Conservation (phyloP, 2,329 filamentous ascomycete species). For the Cytospora leucostoma region DNA sequence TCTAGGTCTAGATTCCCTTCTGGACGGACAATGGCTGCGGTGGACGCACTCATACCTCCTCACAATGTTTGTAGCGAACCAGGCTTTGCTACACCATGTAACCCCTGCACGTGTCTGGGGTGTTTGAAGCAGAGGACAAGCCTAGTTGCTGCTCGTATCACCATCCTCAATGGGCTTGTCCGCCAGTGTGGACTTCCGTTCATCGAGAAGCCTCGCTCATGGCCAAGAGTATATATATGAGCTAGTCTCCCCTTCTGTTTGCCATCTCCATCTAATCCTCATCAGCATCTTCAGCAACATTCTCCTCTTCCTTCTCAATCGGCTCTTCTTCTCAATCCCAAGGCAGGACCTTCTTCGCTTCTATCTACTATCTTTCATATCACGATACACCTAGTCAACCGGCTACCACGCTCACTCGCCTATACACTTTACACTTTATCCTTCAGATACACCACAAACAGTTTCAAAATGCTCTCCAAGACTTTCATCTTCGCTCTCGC, state of each 20-base stretch:
- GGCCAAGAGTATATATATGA: conserved; percentile 18
- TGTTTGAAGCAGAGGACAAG: neutral
- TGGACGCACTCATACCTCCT: neutral
- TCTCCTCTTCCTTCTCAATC: conserved; percentile 1
- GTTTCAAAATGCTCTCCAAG: conserved; percentile 34
- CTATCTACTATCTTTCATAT: conserved; percentile 3
- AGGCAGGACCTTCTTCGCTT: conserved; percentile 27
- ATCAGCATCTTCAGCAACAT: conserved; percentile 13
- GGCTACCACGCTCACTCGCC: neutral
- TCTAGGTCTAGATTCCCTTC: conserved; percentile 3
- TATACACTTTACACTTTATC: neutral
- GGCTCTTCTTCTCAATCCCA: conserved; percentile 14
- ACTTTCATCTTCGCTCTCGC: conserved; percentile 34
- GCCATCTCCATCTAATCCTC: neutral
- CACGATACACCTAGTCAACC: no score
- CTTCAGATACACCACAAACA: neutral
- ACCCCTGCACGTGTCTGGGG: neutral
- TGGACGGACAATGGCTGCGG: neutral
- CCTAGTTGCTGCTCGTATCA: conserved; percentile 12
- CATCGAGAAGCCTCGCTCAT: neutral
- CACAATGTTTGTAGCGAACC: neutral
- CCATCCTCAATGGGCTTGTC: neutral
- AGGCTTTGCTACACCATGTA: neutral
- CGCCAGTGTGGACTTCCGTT: neutral
- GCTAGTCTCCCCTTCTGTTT: neutral